These are phyloP conservation scores for Eucalyptus albens DNA, from an alignment of 345 rosid genomes.

Conservation along the genomic window DNA sequence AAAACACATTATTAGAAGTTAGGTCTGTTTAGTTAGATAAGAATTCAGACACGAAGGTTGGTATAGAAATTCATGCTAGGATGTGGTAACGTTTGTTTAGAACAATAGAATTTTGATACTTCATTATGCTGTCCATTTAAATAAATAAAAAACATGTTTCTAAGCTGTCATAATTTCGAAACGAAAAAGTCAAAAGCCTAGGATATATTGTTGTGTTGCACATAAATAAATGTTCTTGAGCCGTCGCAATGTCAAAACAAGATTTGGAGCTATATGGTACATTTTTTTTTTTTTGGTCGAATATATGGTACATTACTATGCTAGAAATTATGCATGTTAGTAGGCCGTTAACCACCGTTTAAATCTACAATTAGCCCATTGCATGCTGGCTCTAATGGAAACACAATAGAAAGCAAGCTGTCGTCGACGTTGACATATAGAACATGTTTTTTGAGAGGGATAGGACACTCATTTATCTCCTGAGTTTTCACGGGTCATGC, in stretches of 20 bases:
- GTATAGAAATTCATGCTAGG: background rate
- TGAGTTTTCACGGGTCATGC: too few relatives aligned
- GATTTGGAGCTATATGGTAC: background rate
- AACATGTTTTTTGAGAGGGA: background rate
- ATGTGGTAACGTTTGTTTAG: background rate
- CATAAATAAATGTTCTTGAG: background rate
- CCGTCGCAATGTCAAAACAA: background rate
- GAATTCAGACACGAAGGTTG: background rate
- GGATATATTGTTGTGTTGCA: too few relatives aligned
- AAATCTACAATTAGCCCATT: background rate
- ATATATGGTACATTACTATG: background rate
- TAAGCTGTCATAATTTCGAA: background rate
- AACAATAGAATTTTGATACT: background rate
- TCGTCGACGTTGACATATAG: too few relatives aligned
- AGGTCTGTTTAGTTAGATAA: background rate
- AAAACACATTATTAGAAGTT: background rate
- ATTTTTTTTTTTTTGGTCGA: too few relatives aligned
- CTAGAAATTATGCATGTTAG: background rate
- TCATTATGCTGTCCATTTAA: background rate
- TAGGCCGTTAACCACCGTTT: rapidly evolving
- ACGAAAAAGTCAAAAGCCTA: too few relatives aligned
- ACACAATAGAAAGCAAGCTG: background rate
- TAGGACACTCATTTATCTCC: background rate
- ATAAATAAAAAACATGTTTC: background rate
- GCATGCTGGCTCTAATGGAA: background rate